These are phyloP conservation scores for Amanita rimosa DNA, from an alignment of 768 basidiomycete genomes.

Conservation along the genomic window DNA sequence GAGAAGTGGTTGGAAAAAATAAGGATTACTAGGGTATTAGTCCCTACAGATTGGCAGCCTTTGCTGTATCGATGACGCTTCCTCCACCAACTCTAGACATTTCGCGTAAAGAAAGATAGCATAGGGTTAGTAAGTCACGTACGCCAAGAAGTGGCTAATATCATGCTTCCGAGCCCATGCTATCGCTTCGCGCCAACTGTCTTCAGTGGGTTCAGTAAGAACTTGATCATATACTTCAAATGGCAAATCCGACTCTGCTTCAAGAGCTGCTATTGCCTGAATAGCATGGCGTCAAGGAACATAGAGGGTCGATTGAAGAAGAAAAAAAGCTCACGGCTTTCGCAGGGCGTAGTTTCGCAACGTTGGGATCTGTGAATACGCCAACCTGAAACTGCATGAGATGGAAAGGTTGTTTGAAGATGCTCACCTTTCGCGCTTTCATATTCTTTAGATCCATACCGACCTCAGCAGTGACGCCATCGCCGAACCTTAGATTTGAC, in stretches of 20 bases:
- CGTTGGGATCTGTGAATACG: slow-evolving; percentile 85
- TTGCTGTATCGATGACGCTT: slow-evolving; percentile 92
- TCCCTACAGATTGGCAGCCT: slow-evolving; percentile 82
- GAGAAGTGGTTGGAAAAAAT: slow-evolving; percentile 2
- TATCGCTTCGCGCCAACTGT: slow-evolving; percentile 82
- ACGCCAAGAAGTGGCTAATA: slow-evolving; percentile 92
- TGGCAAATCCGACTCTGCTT: slow-evolving; percentile 61
- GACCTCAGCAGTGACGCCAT: slow-evolving; percentile 82
- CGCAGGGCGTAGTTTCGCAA: slow-evolving; percentile 76
- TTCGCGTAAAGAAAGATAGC: not conserved
- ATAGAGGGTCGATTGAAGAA: not conserved
- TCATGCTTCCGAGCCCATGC: slow-evolving; percentile 77
- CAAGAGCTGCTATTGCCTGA: slow-evolving; percentile 71
- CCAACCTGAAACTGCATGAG: slow-evolving; percentile 76
- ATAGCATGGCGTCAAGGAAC: not conserved
- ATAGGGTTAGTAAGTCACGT: slow-evolving; percentile 8
- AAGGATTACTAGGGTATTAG: not conserved
- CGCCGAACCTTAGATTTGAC: slow-evolving; percentile 80
- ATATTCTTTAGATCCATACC: slow-evolving; percentile 94
- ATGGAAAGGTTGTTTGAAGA: too few relatives aligned
- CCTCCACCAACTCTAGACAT: slow-evolving; percentile 79
- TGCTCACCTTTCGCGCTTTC: slow-evolving; percentile 69
- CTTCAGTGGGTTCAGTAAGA: slow-evolving; percentile 86
- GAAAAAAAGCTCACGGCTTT: slow-evolving; percentile 40
- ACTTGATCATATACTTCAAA: slow-evolving; percentile 79